phyloP scores from a whole-genome alignment of 1,139 yeast genomes.

The Pichia terricola region DNA sequence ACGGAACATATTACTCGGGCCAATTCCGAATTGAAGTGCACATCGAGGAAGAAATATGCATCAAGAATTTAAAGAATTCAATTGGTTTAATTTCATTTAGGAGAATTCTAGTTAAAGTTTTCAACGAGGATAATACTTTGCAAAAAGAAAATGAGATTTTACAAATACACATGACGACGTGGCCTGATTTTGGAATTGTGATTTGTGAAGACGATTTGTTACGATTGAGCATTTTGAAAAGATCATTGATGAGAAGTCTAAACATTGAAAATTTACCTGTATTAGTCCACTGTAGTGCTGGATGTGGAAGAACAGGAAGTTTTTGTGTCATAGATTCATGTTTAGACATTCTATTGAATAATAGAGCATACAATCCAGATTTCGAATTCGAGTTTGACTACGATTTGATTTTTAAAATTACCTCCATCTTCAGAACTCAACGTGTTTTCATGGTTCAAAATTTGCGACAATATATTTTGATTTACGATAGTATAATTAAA shows the following conservation, averaged over 20 bases:
- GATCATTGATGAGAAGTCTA: conserved; percentile 23
- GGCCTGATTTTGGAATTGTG: conserved; percentile 47
- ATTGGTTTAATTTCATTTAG: conserved; percentile 21
- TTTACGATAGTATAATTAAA: conserved; percentile 33
- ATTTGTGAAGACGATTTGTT: conserved; percentile 34
- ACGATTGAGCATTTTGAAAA: conserved; percentile 33
- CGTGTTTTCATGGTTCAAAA: conserved; percentile 53
- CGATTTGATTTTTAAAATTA: conserved; percentile 35
- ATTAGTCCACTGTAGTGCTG: conserved; percentile 49
- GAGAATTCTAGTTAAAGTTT: conserved; percentile 26
- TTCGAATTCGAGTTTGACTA: conserved; percentile 17
- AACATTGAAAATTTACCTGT: conserved; percentile 25
- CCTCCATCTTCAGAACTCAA: conserved; percentile 40
- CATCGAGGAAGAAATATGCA: conserved; percentile 19
- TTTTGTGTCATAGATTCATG: conserved; percentile 44
- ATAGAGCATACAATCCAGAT: not conserved
- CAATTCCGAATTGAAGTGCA: conserved; percentile 28
- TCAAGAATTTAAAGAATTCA: conserved; percentile 10
- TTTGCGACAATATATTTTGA: conserved; percentile 41
- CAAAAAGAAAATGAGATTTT: conserved; percentile 28
- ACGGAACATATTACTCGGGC: conserved; percentile 37
- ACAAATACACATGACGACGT: conserved; percentile 40
- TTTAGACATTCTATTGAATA: conserved; percentile 27
- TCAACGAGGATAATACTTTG: conserved; percentile 11
- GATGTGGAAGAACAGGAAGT: conserved; percentile 53